Evolutionary conservation across 306 rosid genomes (phyloP).

Genomic region (Crotalaria pallida): DNA sequence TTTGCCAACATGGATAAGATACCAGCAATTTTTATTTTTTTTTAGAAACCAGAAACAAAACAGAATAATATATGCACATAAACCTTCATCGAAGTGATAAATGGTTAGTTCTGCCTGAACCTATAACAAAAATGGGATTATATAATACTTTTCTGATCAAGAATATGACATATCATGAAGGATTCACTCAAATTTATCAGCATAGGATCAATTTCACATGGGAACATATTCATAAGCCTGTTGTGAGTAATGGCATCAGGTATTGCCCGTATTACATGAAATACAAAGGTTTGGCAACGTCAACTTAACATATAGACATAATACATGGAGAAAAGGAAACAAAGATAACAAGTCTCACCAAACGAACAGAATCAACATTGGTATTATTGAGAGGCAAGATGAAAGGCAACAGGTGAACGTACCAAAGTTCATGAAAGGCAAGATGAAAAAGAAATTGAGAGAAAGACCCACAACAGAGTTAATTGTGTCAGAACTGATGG

Average conservation of each 20-base stretch:
- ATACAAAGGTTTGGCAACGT: background rate
- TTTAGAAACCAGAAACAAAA: background rate
- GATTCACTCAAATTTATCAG: background rate
- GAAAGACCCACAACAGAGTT: constrained; percentile 75
- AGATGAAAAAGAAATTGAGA: constrained; percentile 74
- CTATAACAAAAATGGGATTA: background rate
- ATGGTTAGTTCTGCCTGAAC: background rate
- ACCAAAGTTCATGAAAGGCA: constrained; percentile 78
- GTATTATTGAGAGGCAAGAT: too few relatives aligned
- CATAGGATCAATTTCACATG: background rate
- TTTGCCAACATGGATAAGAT: background rate
- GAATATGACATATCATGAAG: background rate
- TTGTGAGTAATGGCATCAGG: background rate
- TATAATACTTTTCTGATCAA: background rate
- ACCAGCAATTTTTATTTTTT: background rate
- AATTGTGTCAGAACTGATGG: constrained; percentile 73
- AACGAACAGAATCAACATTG: background rate
- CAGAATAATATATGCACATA: background rate
- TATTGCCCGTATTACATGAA: background rate
- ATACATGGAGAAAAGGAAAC: background rate
- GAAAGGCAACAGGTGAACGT: constrained; percentile 29
- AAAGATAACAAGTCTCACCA: background rate
- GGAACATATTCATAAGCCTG: background rate
- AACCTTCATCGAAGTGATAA: background rate
- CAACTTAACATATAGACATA: background rate